Conservation (phyloP, 306 rosid species). For the Prunus kanzakura region DNA sequence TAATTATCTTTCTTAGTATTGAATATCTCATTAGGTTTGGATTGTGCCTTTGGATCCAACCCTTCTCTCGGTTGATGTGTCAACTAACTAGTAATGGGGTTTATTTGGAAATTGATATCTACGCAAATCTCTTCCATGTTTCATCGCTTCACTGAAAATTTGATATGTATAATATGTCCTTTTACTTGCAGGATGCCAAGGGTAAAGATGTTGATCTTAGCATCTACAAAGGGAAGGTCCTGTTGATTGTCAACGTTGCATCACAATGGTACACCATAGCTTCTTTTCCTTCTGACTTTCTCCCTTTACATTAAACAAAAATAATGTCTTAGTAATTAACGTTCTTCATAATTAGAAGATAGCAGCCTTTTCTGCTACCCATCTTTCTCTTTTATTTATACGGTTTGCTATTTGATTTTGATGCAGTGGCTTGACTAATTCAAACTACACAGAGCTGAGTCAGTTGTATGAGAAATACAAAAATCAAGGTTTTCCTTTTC, state of each 20-base stretch:
- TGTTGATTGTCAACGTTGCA: conserved; percentile 91
- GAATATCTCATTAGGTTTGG: neutral
- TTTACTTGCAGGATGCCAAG: conserved; percentile 70
- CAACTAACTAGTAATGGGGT: neutral
- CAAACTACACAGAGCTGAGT: conserved; percentile 90
- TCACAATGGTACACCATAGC: conserved; percentile 69
- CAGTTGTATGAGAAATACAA: conserved; percentile 87
- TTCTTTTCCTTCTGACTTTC: neutral
- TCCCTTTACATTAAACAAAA: neutral
- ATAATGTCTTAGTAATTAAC: neutral
- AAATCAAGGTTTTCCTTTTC: conserved; percentile 55
- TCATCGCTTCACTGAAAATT: neutral
- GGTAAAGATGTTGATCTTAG: conserved; percentile 86
- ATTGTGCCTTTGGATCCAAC: neutral
- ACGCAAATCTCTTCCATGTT: neutral
- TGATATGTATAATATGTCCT: neutral
- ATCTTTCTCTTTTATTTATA: neutral
- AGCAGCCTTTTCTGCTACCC: neutral
- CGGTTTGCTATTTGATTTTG: conserved; percentile 16
- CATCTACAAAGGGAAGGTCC: conserved; percentile 80
- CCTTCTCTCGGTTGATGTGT: neutral
- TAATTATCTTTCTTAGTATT: neutral
- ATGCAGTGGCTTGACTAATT: conserved; percentile 95
- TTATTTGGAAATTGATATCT: neutral
- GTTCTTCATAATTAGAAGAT: too few relatives aligned